phyloP scores from a whole-genome alignment of 768 basidiomycete species.

The Cystofilobasidium capitatum region DNA sequence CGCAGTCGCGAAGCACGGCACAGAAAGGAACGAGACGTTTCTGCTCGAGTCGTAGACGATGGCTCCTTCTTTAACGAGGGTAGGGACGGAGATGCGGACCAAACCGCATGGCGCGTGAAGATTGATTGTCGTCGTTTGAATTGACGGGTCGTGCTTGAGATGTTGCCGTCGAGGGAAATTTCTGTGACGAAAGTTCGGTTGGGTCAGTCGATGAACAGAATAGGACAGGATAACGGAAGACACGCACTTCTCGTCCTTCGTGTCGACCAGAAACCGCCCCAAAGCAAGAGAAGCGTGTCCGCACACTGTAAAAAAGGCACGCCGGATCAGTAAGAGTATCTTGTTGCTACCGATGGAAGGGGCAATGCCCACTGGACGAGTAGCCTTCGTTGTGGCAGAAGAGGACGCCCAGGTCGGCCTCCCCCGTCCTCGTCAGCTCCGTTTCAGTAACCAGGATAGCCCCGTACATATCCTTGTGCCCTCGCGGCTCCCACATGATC shows the following conservation, averaged over 20 bases:
- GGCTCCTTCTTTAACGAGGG: neutral
- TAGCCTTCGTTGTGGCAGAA: constrained; percentile 2
- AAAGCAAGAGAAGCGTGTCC: neutral
- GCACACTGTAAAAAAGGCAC: no score
- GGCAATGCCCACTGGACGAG: neutral
- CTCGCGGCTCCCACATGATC: neutral
- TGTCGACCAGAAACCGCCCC: neutral
- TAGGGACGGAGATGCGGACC: neutral
- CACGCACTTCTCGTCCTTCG: neutral
- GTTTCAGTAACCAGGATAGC: neutral
- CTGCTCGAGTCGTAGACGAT: neutral
- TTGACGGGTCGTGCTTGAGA: neutral
- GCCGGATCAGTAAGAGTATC: no score
- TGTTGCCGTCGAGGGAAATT: neutral
- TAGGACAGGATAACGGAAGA: neutral
- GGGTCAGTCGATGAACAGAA: neutral
- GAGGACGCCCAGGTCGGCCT: neutral
- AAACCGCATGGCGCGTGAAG: neutral
- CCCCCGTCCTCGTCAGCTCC: neutral
- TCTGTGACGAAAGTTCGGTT: neutral
- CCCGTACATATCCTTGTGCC: neutral
- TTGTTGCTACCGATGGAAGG: no score
- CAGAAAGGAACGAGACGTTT: neutral
- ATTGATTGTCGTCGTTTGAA: neutral
- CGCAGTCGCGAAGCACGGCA: neutral